phyloP scores from a whole-genome alignment of 2,329 filamentous ascomycete species.

The Talaromyces sp. region DNA sequence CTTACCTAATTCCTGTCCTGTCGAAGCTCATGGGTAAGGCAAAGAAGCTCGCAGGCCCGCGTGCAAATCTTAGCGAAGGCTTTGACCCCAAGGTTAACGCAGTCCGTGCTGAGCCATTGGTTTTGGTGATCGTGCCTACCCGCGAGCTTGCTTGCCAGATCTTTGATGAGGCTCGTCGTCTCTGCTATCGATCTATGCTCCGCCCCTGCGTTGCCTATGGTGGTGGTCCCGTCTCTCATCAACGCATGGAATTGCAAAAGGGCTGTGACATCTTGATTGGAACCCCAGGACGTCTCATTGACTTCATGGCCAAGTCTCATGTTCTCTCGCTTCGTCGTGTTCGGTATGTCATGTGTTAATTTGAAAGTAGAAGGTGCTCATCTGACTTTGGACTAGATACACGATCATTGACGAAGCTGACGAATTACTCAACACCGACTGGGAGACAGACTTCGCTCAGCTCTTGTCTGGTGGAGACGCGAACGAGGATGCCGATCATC shows the following conservation, averaged over 20 bases:
- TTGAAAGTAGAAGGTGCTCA: not conserved
- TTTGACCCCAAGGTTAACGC: conserved; percentile 49
- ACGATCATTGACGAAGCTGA: conserved; percentile 91
- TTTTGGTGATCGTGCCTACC: conserved; percentile 78
- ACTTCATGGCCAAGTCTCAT: conserved; percentile 70
- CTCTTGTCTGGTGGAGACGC: conserved; percentile 74
- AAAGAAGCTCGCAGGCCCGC: conserved; percentile 71
- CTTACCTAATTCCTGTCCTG: conserved; percentile 82
- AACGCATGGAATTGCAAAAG: conserved; percentile 67
- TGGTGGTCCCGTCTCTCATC: conserved; percentile 65
- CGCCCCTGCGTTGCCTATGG: conserved; percentile 88
- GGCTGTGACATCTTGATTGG: conserved; percentile 88
- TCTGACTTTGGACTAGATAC: conserved; percentile 39
- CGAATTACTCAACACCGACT: conserved; percentile 77
- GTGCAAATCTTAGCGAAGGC: conserved; percentile 57
- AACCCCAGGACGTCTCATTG: conserved; percentile 77
- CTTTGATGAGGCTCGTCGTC: conserved; percentile 85
- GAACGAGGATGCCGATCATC: conserved; percentile 68
- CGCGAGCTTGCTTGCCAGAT: conserved; percentile 91
- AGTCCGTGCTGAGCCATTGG: conserved; percentile 76
- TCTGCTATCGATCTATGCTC: conserved; percentile 93
- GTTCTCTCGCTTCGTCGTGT: conserved; percentile 69
- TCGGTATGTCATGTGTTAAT: conserved; percentile 47
- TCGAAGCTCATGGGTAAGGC: conserved; percentile 94
- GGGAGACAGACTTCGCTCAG: conserved; percentile 67